Percentiles rank a stretch among this genome's conserved stretches.
Conservation (phyloP, 2,329 filamentous ascomycete species). For the Amylocarpus encephaloides region DNA sequence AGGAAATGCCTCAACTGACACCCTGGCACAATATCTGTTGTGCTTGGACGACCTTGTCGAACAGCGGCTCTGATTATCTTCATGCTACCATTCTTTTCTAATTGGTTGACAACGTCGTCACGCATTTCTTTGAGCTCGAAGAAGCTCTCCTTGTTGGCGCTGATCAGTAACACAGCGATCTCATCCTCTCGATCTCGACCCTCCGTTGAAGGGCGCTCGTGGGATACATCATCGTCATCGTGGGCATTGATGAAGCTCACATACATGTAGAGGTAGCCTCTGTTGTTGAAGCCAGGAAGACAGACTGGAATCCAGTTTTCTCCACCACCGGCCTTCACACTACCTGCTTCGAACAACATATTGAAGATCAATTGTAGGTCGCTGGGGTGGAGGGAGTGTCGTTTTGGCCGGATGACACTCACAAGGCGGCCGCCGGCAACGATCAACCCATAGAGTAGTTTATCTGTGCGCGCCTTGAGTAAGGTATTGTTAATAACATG, state of each 20-base stretch:
- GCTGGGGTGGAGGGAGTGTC: conserved; percentile 90
- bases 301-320: conserved; percentile 98
- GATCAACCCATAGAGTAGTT: conserved; percentile 85
- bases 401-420: conserved; percentile 87
- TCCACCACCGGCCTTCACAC: conserved; percentile 84
- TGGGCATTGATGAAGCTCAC: conserved; percentile 82
- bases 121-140: conserved; percentile 76
- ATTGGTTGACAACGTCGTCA: conserved; percentile 56
- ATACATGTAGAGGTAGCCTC: conserved; percentile 97
- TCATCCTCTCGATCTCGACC: conserved; percentile 65
- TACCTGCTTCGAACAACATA: conserved; percentile 95
- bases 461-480: conserved; percentile 68
- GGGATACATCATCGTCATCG: conserved; percentile 36
- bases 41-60: conserved; percentile 61
- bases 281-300: conserved; percentile 93
- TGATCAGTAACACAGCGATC: conserved; percentile 89
- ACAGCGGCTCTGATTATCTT: conserved; percentile 67
- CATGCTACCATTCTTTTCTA: conserved; percentile 71
- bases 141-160: conserved; percentile 87
- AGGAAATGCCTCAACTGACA: conserved; percentile 84
- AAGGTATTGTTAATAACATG: conserved; percentile 81
- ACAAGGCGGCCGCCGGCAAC: conserved; percentile 90
- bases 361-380: conserved; percentile 97
- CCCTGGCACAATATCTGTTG: conserved; percentile 71
- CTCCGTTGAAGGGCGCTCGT: conserved; percentile 56